Percentiles rank a stretch among this genome's conserved stretches.
These are phyloP conservation scores for Colletotrichum salicis DNA, from an alignment of 2,329 filamentous ascomycete species.

Conservation along the genomic window DNA sequence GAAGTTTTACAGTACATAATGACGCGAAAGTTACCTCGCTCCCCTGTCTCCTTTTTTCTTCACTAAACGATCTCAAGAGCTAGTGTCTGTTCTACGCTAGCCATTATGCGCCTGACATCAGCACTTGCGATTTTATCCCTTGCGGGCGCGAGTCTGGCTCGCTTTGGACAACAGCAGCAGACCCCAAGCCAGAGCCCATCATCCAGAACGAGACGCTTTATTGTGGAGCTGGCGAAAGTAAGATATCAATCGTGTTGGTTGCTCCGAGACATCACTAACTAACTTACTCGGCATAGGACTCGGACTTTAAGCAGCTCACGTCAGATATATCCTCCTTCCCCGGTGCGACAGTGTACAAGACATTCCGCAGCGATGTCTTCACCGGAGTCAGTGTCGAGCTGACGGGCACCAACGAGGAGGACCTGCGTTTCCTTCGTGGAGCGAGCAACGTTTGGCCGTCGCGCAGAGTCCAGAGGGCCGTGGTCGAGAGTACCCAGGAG, in stretches of 20 bases:
- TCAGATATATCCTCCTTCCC: background rate
- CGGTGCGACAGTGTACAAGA: conserved; percentile 21
- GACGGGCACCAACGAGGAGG: conserved; percentile 1
- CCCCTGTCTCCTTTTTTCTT: background rate
- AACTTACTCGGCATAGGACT: background rate
- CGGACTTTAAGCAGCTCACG: conserved; percentile 2
- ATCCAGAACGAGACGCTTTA: conserved; percentile 20
- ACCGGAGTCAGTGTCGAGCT: conserved; percentile 32
- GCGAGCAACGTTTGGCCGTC: conserved; percentile 34
- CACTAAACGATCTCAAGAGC: too few relatives aligned
- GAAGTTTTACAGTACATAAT: conserved; percentile 9
- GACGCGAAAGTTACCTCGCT: background rate
- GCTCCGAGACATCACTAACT: background rate
- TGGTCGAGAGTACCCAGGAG: background rate
- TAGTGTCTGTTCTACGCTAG: background rate
- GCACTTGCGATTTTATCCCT: background rate
- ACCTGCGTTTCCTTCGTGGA: conserved; percentile 5
- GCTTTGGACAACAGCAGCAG: background rate
- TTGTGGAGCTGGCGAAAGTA: conserved; percentile 28
- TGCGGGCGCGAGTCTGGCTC: background rate
- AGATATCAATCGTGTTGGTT: background rate
- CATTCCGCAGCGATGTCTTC: conserved; percentile 30
- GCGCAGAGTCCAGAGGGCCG: conserved; percentile 13
- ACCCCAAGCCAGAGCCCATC: background rate
- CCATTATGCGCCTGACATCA: conserved; percentile 7